These are phyloP conservation scores for Pyronema omphalodes DNA, from an alignment of 495 filamentous ascomycete genomes.

Conservation along the genomic window DNA sequence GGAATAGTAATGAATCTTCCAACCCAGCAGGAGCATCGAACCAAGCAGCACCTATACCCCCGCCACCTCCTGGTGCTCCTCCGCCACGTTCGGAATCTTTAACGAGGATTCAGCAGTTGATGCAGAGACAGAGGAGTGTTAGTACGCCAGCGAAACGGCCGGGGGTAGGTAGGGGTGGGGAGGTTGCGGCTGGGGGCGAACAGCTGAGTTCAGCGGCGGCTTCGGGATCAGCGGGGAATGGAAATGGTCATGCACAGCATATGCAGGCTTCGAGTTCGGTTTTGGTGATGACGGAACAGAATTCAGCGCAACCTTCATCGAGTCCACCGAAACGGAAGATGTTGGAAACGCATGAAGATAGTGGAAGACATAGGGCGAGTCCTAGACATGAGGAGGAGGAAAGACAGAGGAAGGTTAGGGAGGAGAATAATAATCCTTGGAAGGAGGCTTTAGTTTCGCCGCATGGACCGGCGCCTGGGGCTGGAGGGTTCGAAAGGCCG, in stretches of 20 bases:
- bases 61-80: constrained; percentile 16
- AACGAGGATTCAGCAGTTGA: constrained; percentile 2
- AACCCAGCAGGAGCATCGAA: not conserved
- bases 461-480: constrained; percentile 11
- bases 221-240: too few relatives aligned
- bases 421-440: constrained; percentile 16
- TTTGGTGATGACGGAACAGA: not conserved
- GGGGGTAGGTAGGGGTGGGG: not conserved
- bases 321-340: constrained; percentile 22
- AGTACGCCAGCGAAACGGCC: not conserved
- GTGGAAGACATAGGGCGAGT: constrained; percentile 7
- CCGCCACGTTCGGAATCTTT: constrained; percentile 7
- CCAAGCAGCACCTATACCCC: constrained; percentile 6
- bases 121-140: constrained; percentile 1
- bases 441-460: not conserved
- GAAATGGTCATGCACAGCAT: too few relatives aligned
- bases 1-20: not conserved
- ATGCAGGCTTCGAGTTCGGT: not conserved
- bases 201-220: too few relatives aligned
- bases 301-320: constrained; percentile 6
- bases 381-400: constrained; percentile 9
- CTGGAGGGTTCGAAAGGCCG: not conserved
- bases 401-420: constrained; percentile 1
- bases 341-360: constrained; percentile 17
- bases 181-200: too few relatives aligned